Conservation (phyloP, 768 basidiomycete genomes). For the Calvatia gigantea region DNA sequence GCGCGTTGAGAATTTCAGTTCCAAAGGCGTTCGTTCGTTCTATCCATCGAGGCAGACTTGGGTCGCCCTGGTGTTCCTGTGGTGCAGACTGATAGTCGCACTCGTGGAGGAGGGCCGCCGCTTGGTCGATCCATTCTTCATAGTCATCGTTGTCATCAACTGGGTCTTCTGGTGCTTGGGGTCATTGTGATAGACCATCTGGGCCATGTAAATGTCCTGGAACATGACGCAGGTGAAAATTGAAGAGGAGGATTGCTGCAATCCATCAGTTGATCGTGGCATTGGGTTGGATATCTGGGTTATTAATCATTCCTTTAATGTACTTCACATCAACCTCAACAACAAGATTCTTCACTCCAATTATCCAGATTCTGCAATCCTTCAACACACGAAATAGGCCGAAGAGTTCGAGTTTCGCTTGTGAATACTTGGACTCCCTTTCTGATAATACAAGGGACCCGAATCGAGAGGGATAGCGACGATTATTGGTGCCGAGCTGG, state of each 20-base stretch:
- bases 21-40: not conserved
- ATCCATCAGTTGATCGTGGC: constrained; percentile 28
- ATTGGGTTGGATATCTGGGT: constrained; percentile 29
- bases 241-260: constrained; percentile 22
- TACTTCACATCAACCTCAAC: constrained; percentile 31
- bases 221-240: constrained; percentile 23
- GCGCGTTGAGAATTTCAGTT: not conserved
- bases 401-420: constrained; percentile 33
- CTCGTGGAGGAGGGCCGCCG: not conserved
- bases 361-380: constrained; percentile 18
- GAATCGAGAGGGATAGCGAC: constrained; percentile 16
- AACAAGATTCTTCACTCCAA: constrained; percentile 21
- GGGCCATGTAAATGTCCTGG: constrained; percentile 14
- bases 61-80: not conserved
- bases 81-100: not conserved
- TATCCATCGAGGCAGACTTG: not conserved
- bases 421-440: constrained; percentile 21
- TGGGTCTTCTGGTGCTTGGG: constrained; percentile 3
- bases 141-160: constrained; percentile 14
- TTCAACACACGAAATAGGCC: constrained; percentile 23
- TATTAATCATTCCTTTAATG: constrained; percentile 28
- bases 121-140: constrained; percentile 22
- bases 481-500: constrained; percentile 13
- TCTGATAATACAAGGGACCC: constrained; percentile 20
- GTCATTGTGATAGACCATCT: constrained; percentile 20